Evolutionary conservation across 2,329 filamentous ascomycete genomes (phyloP).

Genomic region (Dryadomyces quercivorus): DNA sequence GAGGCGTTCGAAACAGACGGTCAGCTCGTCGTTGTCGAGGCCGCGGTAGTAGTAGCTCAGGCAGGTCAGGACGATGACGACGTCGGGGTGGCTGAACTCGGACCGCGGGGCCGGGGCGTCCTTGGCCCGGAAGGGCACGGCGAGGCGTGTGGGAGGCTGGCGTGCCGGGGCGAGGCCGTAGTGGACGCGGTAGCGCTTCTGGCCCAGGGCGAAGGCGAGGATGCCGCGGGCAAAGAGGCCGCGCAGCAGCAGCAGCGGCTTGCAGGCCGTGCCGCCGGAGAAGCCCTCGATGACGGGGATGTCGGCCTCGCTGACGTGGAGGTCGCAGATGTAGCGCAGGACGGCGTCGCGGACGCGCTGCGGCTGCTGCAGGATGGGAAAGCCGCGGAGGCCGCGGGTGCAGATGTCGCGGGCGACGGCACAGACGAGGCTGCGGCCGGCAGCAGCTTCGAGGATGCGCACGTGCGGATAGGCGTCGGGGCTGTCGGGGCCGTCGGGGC

Average conservation of each 20-base stretch:
- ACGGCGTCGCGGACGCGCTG: slow-evolving; percentile 1
- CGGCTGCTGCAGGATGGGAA: slow-evolving; percentile 7
- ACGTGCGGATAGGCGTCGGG: too few species aligned
- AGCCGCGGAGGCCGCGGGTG: slow-evolving; percentile 22
- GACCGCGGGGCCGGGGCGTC: slow-evolving; percentile 40
- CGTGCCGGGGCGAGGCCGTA: slow-evolving; percentile 42
- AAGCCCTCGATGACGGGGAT: slow-evolving; percentile 26
- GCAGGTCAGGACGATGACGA: slow-evolving; percentile 41
- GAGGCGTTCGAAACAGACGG: slow-evolving; percentile 32
- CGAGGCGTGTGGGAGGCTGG: slow-evolving; percentile 30
- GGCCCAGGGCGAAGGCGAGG: slow-evolving; percentile 35
- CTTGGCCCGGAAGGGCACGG: slow-evolving; percentile 49
- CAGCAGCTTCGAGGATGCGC: too few species aligned
- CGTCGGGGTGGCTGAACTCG: slow-evolving; percentile 52
- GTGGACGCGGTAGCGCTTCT: slow-evolving; percentile 54
- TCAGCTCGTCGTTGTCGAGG: slow-evolving; percentile 36
- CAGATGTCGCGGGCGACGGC: slow-evolving; percentile 29
- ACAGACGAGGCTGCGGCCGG: too few species aligned
- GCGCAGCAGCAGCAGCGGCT: slow-evolving; percentile 33
- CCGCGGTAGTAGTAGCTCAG: slow-evolving; percentile 46
- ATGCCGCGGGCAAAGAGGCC: slow-evolving; percentile 45
- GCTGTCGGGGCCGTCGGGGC: too few species aligned
- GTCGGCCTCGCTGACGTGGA: slow-evolving; percentile 16
- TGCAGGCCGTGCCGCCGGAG: slow-evolving; percentile 22
- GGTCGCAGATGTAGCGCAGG: slow-evolving; percentile 27